phyloP scores from a whole-genome alignment of 257 asterid genomes.

The Osmanthus fragrans region DNA sequence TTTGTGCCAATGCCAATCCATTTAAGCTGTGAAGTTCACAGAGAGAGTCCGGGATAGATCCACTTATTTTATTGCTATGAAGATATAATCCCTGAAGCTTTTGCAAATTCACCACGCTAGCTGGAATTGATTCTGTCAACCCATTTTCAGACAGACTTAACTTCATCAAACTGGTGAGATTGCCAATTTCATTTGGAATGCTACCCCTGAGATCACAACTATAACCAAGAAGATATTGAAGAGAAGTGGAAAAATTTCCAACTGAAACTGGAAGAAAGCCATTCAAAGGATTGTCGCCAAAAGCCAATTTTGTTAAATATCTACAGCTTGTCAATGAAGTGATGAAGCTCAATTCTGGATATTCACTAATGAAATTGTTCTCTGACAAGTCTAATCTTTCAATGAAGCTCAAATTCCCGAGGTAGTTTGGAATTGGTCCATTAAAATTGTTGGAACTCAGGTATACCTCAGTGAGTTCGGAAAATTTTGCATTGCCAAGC shows the following conservation, averaged over 20 bases:
- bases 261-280: not conserved
- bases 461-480: not conserved
- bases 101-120: not conserved
- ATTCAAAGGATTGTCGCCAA: not conserved
- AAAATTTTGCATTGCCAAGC: constrained; percentile 10
- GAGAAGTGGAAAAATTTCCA: not conserved
- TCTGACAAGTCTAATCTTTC: fast-evolving
- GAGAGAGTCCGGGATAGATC: not conserved
- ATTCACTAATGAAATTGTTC: not conserved
- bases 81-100: not conserved
- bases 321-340: not conserved
- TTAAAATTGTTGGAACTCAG: not conserved
- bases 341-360: not conserved
- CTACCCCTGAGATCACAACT: not conserved
- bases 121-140: constrained; percentile 3
- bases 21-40: not conserved
- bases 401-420: not conserved
- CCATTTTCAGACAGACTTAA: not conserved
- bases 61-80: not conserved
- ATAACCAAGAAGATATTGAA: not conserved
- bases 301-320: not conserved
- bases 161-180: not conserved
- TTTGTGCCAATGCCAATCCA: not conserved
- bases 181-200: constrained; percentile 5
- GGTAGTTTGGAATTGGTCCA: not conserved